Evolutionary conservation across 2,329 filamentous ascomycete species (phyloP), one percentile per base, ranked within the genome.

Genomic region (Blastomyces silverae): DNA sequence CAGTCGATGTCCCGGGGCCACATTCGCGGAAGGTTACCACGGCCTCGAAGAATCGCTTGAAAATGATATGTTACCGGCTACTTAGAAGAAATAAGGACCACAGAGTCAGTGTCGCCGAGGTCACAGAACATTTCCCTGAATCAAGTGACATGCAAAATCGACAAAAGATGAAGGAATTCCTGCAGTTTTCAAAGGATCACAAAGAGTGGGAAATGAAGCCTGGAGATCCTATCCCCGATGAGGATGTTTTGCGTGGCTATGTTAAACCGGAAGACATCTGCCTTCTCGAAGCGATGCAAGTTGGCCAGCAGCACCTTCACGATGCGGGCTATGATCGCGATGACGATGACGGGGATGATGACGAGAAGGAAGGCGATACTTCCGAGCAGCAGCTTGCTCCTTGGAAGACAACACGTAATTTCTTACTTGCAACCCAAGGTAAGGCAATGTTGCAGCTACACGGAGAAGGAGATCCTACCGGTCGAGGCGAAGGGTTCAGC

Each of bases 371-470:
- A 64, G 82, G 87, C 65, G 88, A 92, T 71, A 90, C 88, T 62
- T 84, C 95, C 13, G 91, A 95, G 62, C 87, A 93, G 75, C 91
- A 92, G 73, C 87, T 99, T 78, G 92, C 93, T 0, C 94, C 94
- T 0, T 99, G 94, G 94, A 91, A 93, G 71, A 93, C 92, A 0
- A 96, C 91, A 62, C 96, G 96, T 79, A 96, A 96, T 67, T 99
- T 99, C 77, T 85, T 97, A 66, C 90, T 97, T 69, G 94, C 94
- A 1, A 93, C 91, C 61, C 88, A 92, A 66, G 91, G 92, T 66
- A 99, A 99, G 75, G 94, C 94, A 2, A 99, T 99, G 94, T 84
- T 99, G 57, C 89, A 92, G 70, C 84, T 99, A 15, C 92, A 97
- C 71, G 94, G 94, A 25, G 91, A 95, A 69, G 94, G 94, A 64